Base-by-base conservation (phyloP, 2,329 filamentous ascomycete species). In the Aphanoascus verrucosus region DNA sequence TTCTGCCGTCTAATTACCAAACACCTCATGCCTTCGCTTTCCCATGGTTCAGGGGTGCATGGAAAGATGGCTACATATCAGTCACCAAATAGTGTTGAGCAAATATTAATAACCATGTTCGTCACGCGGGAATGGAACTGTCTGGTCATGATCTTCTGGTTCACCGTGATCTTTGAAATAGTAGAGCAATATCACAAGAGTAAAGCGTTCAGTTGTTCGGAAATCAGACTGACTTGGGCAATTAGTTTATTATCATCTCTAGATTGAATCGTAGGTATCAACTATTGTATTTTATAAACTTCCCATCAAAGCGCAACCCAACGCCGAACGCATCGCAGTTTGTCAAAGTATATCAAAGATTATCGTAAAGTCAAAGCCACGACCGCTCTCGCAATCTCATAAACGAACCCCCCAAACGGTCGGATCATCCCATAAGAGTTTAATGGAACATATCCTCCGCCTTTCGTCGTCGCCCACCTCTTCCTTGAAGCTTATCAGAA, bases 381-480 rank as follows among this genome's bases (percentile, higher is more conserved):
- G 23, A 7, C 23, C 23, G 23, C 23, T 28, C 23, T 28, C 23
- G 3, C 23, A 7, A 28, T 28, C 7, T 28, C 23, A 28, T 28
- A 28, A 28, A 28, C 7, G n/a, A 37, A 37, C 35, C 9, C 35
- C 17, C 15, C 38, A 41, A 15, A 41, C 19, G 19, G 3, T 15
- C 38, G 3, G n/a, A 15, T 19, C 38, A 3, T 2, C 9, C 15
- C 43, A 46, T n/a, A 28, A 46, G 12, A n/a, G 1, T 31, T 28
- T 28, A 88, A 57, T 77, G 74, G 64, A 88, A 90, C 58, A 86
- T 72, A 69, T 90, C 86, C 61, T 87, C 83, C 0, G 86, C 86
- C 63, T 75, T 82, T 61, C 84, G 80, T 58, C 86, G 78, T 57
- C 74, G 76, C 55, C 75, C 74, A 12, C 78, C 75, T 57, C 81